A percentile compares a stretch with the other conserved stretches of the same genome.
phyloP scores from a whole-genome alignment of 164 flowering plant species.

The Annona cherimola region DNA sequence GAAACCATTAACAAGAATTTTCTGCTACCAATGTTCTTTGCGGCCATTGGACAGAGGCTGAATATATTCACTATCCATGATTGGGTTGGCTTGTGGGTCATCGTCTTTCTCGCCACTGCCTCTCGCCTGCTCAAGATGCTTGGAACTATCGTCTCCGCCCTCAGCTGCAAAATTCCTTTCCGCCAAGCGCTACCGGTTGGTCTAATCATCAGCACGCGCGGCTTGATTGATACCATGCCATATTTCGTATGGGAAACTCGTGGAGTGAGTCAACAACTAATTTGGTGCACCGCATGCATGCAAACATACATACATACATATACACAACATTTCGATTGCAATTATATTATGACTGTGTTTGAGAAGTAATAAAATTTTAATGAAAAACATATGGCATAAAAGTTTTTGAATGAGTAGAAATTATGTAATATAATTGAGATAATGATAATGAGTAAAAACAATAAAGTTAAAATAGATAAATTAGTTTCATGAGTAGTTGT shows the following conservation, averaged over 20 bases:
- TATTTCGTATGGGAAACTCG: conserved; percentile 42
- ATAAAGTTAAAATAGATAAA: too few relatives aligned
- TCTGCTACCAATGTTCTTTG: conserved; percentile 9
- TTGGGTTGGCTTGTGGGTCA: too few relatives aligned
- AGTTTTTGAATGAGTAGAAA: too few relatives aligned
- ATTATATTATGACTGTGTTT: too few relatives aligned
- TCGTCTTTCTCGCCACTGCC: background rate
- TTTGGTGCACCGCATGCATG: too few relatives aligned
- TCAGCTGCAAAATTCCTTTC: background rate
- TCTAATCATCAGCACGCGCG: background rate
- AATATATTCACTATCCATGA: background rate
- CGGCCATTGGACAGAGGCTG: background rate
- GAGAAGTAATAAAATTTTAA: too few relatives aligned
- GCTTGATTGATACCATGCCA: conserved; percentile 8
- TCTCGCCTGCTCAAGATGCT: background rate
- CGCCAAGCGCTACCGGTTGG: background rate
- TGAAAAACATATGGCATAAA: too few relatives aligned
- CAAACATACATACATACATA: too few relatives aligned
- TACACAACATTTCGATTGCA: too few relatives aligned
- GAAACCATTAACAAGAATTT: conserved; percentile 7
- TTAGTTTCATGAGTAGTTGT: too few relatives aligned
- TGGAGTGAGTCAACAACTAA: conserved; percentile 18
- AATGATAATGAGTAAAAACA: too few relatives aligned
- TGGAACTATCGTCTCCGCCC: background rate
- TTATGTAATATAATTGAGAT: too few relatives aligned